Evolutionary conservation across 2,329 filamentous ascomycete genomes (phyloP), one percentile per base, ranked within the genome.

Genomic region (Parastagonospora avenae): DNA sequence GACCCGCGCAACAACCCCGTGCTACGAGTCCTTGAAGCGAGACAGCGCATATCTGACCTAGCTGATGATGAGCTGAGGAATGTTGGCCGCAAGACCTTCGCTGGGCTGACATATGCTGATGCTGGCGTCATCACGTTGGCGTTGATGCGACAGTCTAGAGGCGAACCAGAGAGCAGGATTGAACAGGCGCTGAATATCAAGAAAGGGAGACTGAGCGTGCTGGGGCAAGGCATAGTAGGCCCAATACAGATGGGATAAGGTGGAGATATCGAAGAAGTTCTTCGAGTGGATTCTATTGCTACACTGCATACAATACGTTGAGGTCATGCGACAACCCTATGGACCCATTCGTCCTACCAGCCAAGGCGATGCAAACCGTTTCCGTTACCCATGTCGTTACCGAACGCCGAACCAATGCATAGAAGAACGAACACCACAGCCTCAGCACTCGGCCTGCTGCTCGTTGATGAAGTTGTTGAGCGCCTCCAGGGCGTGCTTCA

Each of bases 31-130:
- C 72, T 86, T 3, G 75, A 78, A 14, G 78, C 83, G 3, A 75
- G 84, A 33, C 72, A 80, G 45, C 71, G 74, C 28, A 73, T 86
- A 37, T 73, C 78, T 19, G 76, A 77, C 15, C 76, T 78, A 31
- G 85, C 82, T 1, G 83, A 86, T 29, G 64, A 69, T 15, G 84
- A 87, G 65, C 66, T 83, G 33, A 75, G 77, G 14, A 70, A 76
- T 46, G 65, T 75, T 3, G 77, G 77, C 0, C 68, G 72, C 29
- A 67, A 66, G 50, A 75, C 74, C 0, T 74, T 76, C 46, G 54
- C 65, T 35, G 78, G 77, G 2, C 65, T 76, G 58, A 70, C 71
- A 54, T 80, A 79, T 51, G 49, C 79, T 44, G 79, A 80, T 62
- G 76, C 75, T 4, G 70, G 67, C 15, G 67, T 72, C 15, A 66